phyloP scores from a whole-genome alignment of 2,329 filamentous ascomycete genomes.

The Trichophaea hybrida region DNA sequence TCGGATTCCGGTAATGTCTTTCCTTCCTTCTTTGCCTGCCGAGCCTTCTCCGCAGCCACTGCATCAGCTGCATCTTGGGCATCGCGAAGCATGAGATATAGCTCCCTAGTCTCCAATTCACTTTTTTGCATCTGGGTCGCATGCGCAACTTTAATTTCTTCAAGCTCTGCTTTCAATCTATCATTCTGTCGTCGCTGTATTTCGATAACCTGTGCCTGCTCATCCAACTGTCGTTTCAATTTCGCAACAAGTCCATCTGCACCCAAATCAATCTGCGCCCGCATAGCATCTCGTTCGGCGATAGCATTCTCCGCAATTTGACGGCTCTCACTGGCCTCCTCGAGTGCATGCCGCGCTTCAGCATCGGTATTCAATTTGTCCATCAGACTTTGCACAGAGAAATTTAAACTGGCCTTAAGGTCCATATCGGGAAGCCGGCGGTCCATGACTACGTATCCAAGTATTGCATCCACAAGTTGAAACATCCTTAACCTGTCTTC shows the following conservation, averaged over 20 bases:
- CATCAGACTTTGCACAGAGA: slow-evolving; percentile 86
- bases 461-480: slow-evolving; percentile 95
- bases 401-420: slow-evolving; percentile 91
- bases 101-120: slow-evolving; percentile 85
- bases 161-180: slow-evolving; percentile 73
- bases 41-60: slow-evolving; percentile 43
- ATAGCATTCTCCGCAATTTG: slow-evolving; percentile 92
- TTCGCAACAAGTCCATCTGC: slow-evolving; percentile 89
- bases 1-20: slow-evolving; percentile 37
- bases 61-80: slow-evolving; percentile 87
- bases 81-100: slow-evolving; percentile 96
- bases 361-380: slow-evolving; percentile 95
- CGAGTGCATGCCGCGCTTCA: slow-evolving; percentile 78
- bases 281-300: slow-evolving; percentile 92
- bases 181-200: slow-evolving; percentile 77
- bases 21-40: slow-evolving; percentile 39
- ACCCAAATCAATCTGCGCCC: slow-evolving; percentile 70
- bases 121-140: slow-evolving; percentile 81
- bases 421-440: slow-evolving; percentile 90
- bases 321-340: slow-evolving; percentile 78
- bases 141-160: slow-evolving; percentile 38
- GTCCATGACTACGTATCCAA: slow-evolving; percentile 98
- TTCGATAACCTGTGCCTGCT: slow-evolving; percentile 80
- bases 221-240: slow-evolving; percentile 83
- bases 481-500: slow-evolving; percentile 92